These are phyloP conservation scores for Leavenworthia alabamica DNA, from an alignment of 345 rosid species.

Conservation along the genomic window DNA sequence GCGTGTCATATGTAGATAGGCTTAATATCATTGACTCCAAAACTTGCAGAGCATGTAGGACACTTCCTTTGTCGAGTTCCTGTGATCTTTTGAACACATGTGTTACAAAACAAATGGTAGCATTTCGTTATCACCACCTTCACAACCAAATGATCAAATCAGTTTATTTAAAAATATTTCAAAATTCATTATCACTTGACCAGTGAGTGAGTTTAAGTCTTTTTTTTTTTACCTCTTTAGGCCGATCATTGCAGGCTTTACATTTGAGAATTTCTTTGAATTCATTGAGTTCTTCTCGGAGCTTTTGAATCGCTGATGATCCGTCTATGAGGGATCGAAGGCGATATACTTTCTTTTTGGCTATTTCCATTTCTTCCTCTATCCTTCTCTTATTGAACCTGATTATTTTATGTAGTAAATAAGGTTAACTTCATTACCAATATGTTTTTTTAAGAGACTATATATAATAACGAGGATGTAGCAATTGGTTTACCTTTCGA, in stretches of 20 bases:
- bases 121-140: conserved; percentile 97
- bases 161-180: background rate
- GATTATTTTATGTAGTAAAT: conserved; percentile 1
- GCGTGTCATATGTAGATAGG: conserved; percentile 75
- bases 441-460: background rate
- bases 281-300: conserved; percentile 68
- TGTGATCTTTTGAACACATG: conserved; percentile 65
- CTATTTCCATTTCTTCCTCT: conserved; percentile 69
- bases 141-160: background rate
- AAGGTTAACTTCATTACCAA: background rate
- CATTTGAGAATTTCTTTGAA: conserved; percentile 91
- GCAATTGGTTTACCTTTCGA: conserved; percentile 54
- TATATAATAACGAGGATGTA: background rate
- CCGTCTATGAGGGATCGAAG: conserved; percentile 63
- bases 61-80: conserved; percentile 86
- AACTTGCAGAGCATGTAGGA: conserved; percentile 72
- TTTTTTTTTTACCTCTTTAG: conserved; percentile 87
- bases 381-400: conserved; percentile 75
- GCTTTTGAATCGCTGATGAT: conserved; percentile 65
- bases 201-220: background rate
- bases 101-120: conserved; percentile 86
- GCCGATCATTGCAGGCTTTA: conserved; percentile 71
- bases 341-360: conserved; percentile 51
- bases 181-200: background rate
- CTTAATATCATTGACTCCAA: conserved; percentile 82